phyloP scores from a whole-genome alignment of 371 early-diverging fungal genomes.

The Choanephora cucurbitarum region DNA sequence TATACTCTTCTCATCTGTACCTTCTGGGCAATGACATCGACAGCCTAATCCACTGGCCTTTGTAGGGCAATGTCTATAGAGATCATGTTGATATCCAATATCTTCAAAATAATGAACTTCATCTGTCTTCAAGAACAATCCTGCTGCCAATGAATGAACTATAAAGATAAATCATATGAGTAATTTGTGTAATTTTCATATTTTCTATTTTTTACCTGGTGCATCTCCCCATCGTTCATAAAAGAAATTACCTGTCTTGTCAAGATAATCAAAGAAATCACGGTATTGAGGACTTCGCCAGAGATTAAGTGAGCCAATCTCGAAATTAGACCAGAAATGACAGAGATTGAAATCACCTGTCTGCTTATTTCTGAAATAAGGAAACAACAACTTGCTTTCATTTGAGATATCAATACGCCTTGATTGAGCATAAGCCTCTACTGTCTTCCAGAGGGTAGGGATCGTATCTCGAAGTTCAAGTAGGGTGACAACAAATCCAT shows the following conservation, averaged over 20 bases:
- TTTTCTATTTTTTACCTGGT: conserved; percentile 40
- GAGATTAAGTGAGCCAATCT: conserved; percentile 84
- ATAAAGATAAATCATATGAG: too few relatives aligned
- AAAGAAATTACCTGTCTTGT: conserved; percentile 67
- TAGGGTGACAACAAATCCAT: conserved; percentile 77
- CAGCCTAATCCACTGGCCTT: conserved; percentile 41
- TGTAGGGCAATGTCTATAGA: conserved; percentile 72
- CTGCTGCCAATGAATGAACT: conserved; percentile 91
- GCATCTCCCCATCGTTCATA: conserved; percentile 77
- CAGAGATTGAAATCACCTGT: conserved; percentile 64
- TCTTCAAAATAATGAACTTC: conserved; percentile 94
- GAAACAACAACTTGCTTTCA: conserved; percentile 28
- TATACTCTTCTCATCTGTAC: conserved; percentile 40
- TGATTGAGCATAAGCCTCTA: conserved; percentile 45
- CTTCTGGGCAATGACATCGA: conserved; percentile 48
- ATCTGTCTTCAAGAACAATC: conserved; percentile 76
- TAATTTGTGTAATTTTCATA: neutral
- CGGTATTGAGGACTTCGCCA: conserved; percentile 69
- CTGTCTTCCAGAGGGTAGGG: conserved; percentile 73
- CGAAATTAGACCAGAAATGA: conserved; percentile 94
- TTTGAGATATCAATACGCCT: conserved; percentile 41
- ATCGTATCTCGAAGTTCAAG: conserved; percentile 74
- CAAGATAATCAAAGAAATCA: conserved; percentile 63
- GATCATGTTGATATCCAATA: conserved; percentile 82
- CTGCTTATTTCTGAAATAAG: conserved; percentile 35